These are phyloP conservation scores for Populus nigra DNA, from an alignment of 345 rosid genomes.

Conservation along the genomic window DNA sequence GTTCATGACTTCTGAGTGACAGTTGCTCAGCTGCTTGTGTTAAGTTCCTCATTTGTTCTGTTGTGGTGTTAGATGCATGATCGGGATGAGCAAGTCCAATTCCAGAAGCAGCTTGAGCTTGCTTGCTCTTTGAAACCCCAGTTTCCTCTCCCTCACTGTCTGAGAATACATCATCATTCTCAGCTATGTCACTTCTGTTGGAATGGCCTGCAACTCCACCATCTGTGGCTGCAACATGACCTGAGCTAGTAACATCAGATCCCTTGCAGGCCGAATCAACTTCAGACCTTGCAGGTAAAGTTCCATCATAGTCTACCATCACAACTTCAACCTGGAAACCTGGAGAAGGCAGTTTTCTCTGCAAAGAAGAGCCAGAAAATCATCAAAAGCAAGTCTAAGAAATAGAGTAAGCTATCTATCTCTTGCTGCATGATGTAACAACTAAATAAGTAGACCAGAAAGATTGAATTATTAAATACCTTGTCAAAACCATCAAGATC, in stretches of 20 bases:
- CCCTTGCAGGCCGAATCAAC: constrained; percentile 2
- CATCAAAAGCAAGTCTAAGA: not conserved
- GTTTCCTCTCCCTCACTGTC: constrained; percentile 75
- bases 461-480: constrained; percentile 23
- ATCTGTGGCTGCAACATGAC: not conserved
- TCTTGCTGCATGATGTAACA: not conserved
- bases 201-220: constrained; percentile 4
- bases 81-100: constrained; percentile 5
- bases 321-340: constrained; percentile 84
- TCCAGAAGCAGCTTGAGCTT: constrained; percentile 6
- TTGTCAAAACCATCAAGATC: constrained; percentile 92
- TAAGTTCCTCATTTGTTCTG: constrained; percentile 16
- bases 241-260: constrained; percentile 5
- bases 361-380: constrained; percentile 11
- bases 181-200: constrained; percentile 1
- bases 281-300: constrained; percentile 14
- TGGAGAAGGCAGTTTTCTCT: constrained; percentile 84
- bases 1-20: constrained; percentile 6
- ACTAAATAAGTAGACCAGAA: not conserved
- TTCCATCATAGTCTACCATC: constrained; percentile 30
- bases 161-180: constrained; percentile 62
- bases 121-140: constrained; percentile 30
- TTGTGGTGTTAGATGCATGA: not conserved
- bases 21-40: constrained; percentile 19
- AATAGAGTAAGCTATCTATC: not conserved